These are phyloP conservation scores for Chamaecyparis obtusa DNA, from an alignment of 75 land plant species.

Conservation along the genomic window DNA sequence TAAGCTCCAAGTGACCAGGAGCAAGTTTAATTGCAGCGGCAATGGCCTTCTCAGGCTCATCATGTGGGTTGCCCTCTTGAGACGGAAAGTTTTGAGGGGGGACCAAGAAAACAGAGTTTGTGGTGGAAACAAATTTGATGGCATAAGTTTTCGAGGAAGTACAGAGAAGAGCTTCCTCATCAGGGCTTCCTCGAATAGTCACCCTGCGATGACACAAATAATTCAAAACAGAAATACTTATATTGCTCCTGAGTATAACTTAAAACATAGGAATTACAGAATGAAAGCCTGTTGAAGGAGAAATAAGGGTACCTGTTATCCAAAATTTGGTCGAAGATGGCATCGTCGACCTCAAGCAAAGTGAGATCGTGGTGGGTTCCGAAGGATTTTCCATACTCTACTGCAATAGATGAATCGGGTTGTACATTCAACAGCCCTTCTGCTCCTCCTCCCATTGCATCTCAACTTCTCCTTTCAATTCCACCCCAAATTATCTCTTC, in stretches of 20 bases:
- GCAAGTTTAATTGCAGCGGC: constrained; percentile 62
- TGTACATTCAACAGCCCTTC: constrained; percentile 41
- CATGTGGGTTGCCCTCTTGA: background rate
- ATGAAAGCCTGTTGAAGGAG: background rate
- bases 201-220: constrained; percentile 32
- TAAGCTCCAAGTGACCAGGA: constrained; percentile 77
- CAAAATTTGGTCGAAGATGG: constrained; percentile 63
- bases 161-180: constrained; percentile 94
- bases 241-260: too few species aligned
- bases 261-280: background rate
- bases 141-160: constrained; percentile 75
- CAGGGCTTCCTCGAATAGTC: constrained; percentile 60
- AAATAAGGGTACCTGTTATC: constrained; percentile 42
- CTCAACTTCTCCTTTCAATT: background rate
- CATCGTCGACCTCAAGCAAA: constrained; percentile 86
- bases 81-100: constrained; percentile 49
- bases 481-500: background rate
- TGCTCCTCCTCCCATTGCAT: constrained; percentile 33
- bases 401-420: constrained; percentile 30
- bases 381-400: constrained; percentile 57
- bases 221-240: background rate
- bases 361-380: constrained; percentile 68
- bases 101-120: constrained; percentile 81
- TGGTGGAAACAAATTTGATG: constrained; percentile 88
- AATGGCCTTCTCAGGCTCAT: background rate